Conservation (phyloP, 768 basidiomycete genomes). For the Leccinum obscurum region DNA sequence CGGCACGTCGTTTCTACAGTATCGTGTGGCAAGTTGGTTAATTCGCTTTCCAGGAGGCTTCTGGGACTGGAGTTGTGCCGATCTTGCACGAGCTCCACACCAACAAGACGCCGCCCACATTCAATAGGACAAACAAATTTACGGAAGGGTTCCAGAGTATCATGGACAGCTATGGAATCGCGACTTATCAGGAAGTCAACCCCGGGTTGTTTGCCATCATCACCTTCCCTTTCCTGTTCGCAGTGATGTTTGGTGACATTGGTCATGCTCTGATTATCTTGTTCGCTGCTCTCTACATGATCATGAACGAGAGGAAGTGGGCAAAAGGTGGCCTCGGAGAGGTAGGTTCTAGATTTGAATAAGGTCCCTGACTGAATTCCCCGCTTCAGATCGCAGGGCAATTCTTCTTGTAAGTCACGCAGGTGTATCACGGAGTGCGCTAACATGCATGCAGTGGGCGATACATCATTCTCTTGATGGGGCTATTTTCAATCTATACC, state of each 20-base stretch:
- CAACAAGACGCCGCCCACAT: constrained; percentile 92
- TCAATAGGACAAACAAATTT: constrained; percentile 92
- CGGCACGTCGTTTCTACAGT: constrained; percentile 44
- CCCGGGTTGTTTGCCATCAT: constrained; percentile 90
- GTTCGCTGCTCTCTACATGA: constrained; percentile 78
- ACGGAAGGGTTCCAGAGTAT: constrained; percentile 97
- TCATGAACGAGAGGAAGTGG: constrained; percentile 79
- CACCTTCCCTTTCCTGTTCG: constrained; percentile 98
- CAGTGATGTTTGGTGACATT: constrained; percentile 99
- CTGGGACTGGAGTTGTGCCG: constrained; percentile 89
- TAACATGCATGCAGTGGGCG: constrained; percentile 67
- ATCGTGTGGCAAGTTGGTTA: background rate
- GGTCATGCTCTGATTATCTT: constrained; percentile 91
- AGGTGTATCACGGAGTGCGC: constrained; percentile 11
- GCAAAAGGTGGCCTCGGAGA: constrained; percentile 75
- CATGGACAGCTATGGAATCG: constrained; percentile 96
- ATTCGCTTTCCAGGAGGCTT: constrained; percentile 61
- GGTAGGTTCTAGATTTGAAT: constrained; percentile 39
- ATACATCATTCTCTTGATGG: constrained; percentile 98
- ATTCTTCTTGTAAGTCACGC: constrained; percentile 83
- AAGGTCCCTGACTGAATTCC: constrained; percentile 8
- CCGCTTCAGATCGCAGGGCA: constrained; percentile 67
- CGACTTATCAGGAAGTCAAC: constrained; percentile 94
- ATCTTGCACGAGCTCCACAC: constrained; percentile 90
- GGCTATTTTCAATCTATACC: constrained; percentile 94